Conservation (phyloP, 768 basidiomycete genomes). For the Asterophora lycoperdoides region DNA sequence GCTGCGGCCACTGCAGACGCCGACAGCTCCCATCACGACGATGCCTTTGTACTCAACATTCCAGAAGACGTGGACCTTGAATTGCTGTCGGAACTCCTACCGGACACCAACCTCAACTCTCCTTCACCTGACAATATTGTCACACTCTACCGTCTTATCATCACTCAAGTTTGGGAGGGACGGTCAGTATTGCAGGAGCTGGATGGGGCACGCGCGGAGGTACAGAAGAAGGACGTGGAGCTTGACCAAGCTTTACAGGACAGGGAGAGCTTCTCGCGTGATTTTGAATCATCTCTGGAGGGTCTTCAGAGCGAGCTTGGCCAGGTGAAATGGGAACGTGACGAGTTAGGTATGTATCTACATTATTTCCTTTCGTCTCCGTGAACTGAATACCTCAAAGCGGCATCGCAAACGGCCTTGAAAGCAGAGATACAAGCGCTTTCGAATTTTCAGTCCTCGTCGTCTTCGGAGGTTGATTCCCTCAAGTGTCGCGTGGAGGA, state of each 20-base stretch:
- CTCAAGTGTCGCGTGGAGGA: constrained; percentile 65
- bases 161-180: constrained; percentile 51
- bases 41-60: constrained; percentile 35
- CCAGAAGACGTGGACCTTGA: constrained; percentile 69
- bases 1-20: constrained; percentile 31
- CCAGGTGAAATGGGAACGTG: constrained; percentile 56
- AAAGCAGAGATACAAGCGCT: constrained; percentile 55
- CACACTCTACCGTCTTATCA: constrained; percentile 56
- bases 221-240: constrained; percentile 73
- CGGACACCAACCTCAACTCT: constrained; percentile 51
- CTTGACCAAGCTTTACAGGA: constrained; percentile 83
- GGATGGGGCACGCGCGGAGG: constrained; percentile 66
- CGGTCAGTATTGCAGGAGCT: constrained; percentile 57
- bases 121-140: constrained; percentile 59
- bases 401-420: constrained; percentile 40
- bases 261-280: constrained; percentile 56
- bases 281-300: constrained; percentile 52
- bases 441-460: constrained; percentile 54
- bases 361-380: constrained; percentile 2
- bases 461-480: constrained; percentile 56
- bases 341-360: constrained; percentile 61
- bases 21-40: constrained; percentile 29
- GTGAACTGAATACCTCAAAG: constrained; percentile 30
- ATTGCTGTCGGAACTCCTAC: constrained; percentile 53
- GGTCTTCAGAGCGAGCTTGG: constrained; percentile 51